Evolutionary conservation across 129 eudicot species (phyloP).

Genomic region (Flaveria ramosissima): DNA sequence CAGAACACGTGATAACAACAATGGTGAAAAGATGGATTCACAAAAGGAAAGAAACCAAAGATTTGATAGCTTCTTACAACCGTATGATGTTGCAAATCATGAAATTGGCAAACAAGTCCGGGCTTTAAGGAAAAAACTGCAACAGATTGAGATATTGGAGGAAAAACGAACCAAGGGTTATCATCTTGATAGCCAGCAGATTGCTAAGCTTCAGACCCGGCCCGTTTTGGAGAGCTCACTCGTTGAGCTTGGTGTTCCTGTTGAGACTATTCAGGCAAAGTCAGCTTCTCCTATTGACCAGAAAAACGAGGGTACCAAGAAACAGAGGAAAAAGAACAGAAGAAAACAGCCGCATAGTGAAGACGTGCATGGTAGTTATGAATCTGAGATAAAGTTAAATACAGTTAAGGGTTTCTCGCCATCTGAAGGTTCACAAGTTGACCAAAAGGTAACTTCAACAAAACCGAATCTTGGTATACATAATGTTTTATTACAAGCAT

Average conservation of each 20-base stretch:
- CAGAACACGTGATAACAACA: conserved; percentile 60
- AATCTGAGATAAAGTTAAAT: conserved; percentile 35
- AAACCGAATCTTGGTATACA: not conserved
- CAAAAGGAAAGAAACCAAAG: conserved; percentile 45
- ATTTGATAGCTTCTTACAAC: conserved; percentile 65
- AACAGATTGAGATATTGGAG: conserved; percentile 95
- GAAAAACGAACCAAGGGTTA: conserved; percentile 80
- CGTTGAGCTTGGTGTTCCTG: conserved; percentile 84
- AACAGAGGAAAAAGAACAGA: conserved; percentile 74
- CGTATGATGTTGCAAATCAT: conserved; percentile 53
- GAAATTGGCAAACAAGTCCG: conserved; percentile 62
- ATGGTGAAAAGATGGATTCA: conserved; percentile 35
- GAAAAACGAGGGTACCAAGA: conserved; percentile 57
- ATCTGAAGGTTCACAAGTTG: conserved; percentile 43
- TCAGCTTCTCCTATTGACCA: conserved; percentile 45
- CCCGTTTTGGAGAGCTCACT: conserved; percentile 66
- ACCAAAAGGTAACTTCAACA: conserved; percentile 46
- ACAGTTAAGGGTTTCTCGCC: conserved; percentile 42
- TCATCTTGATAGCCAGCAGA: conserved; percentile 91
- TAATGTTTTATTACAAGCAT: not conserved
- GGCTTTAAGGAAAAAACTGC: conserved; percentile 77
- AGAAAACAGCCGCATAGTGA: conserved; percentile 47
- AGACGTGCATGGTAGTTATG: conserved; percentile 34
- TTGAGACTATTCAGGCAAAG: conserved; percentile 47
- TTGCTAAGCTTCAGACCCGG: conserved; percentile 66